Evolutionary conservation across 2,329 filamentous ascomycete species (phyloP).

Genomic region (Bipolaris victoriae): DNA sequence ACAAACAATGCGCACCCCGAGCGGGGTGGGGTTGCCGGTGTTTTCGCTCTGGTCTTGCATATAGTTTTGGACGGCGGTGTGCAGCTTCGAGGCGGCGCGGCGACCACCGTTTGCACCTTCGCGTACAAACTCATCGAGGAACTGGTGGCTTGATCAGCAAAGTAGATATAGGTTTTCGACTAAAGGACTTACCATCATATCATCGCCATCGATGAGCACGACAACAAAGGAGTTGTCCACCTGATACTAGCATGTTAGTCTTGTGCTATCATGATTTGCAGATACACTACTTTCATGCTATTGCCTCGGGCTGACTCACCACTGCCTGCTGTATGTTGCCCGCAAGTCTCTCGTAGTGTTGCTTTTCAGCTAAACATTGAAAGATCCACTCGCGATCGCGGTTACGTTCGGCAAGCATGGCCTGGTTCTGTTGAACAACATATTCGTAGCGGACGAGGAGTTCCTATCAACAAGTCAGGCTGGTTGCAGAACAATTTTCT

Average conservation of each 20-base stretch:
- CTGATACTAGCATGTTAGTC: constrained; percentile 5
- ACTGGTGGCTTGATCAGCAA: constrained; percentile 36
- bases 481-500: background rate
- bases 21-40: constrained; percentile 47
- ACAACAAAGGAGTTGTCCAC: constrained; percentile 58
- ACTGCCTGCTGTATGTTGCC: constrained; percentile 31
- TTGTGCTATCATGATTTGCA: background rate
- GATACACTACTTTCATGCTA: background rate
- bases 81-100: constrained; percentile 59
- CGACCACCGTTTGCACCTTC: constrained; percentile 60
- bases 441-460: constrained; percentile 50
- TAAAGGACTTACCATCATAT: constrained; percentile 51
- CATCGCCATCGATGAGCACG: constrained; percentile 62
- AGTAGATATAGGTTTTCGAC: background rate
- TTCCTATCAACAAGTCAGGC: constrained; percentile 40
- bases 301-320: constrained; percentile 19
- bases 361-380: constrained; percentile 31
- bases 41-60: constrained; percentile 52
- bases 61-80: constrained; percentile 52
- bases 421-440: constrained; percentile 41
- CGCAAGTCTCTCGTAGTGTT: constrained; percentile 25
- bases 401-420: constrained; percentile 33
- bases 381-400: constrained; percentile 30
- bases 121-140: constrained; percentile 58
- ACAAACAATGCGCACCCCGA: constrained; percentile 56